phyloP scores from a whole-genome alignment of 805 yeast genomes.

The Sugiyamaella smithiae region DNA sequence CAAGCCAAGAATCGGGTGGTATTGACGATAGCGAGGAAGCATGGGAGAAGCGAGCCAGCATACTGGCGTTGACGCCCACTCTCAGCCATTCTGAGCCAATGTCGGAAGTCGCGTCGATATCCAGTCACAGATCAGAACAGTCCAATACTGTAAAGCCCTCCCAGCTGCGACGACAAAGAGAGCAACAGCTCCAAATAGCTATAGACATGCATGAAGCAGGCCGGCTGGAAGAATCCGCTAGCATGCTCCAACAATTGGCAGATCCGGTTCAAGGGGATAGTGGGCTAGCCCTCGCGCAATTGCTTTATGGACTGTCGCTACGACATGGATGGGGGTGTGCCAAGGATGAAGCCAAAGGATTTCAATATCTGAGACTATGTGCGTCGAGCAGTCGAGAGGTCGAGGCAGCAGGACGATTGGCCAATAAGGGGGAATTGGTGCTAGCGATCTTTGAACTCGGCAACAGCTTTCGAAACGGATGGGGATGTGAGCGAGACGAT shows the following conservation, averaged over 20 bases:
- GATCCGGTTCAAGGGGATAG: constrained; percentile 15
- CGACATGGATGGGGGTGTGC: constrained; percentile 35
- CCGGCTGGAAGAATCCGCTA: constrained; percentile 22
- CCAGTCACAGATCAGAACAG: neutral
- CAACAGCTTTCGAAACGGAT: constrained; percentile 33
- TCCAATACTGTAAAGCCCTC: neutral
- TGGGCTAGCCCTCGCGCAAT: constrained; percentile 31
- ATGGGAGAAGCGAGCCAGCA: constrained; percentile 6
- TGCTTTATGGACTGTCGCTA: constrained; percentile 30
- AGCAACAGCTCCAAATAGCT: constrained; percentile 16
- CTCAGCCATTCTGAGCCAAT: neutral
- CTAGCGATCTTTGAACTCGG: constrained; percentile 34
- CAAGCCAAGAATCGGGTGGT: neutral
- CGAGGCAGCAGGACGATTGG: constrained; percentile 20
- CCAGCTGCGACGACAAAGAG: neutral
- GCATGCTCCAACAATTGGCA: constrained; percentile 26
- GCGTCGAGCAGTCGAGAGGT: constrained; percentile 27
- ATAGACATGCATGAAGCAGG: constrained; percentile 31
- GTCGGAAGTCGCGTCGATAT: neutral
- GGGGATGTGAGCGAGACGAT: constrained; percentile 32
- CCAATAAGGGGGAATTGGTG: constrained; percentile 20
- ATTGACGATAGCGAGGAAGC: constrained; percentile 5
- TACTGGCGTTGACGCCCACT: neutral
- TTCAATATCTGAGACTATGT: constrained; percentile 27
- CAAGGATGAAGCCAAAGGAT: constrained; percentile 22